Evolutionary conservation across 495 filamentous ascomycete genomes (phyloP), one percentile per base, ranked within the genome.

Genomic region (Haplographium delicatum): DNA sequence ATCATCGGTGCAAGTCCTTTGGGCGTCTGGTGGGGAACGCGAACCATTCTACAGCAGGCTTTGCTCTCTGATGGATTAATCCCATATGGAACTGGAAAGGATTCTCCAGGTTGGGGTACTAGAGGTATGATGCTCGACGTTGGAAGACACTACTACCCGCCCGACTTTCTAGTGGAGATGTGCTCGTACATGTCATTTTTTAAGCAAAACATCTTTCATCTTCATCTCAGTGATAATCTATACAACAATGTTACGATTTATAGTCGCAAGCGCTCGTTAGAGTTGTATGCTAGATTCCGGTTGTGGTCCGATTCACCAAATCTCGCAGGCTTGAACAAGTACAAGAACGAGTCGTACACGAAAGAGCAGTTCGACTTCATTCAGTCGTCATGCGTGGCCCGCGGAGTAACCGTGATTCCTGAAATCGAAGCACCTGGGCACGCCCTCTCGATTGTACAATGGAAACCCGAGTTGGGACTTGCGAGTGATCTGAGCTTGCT

Each of bases 401-500:
- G 75, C 20, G 75, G 75, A 15, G 72, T 78, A 1, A 72, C 72
- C 26, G 62, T 78, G 20, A 67, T 79, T 13, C 73, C 75, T 0
- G 75, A 79, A 56, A 74, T 79, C 22, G 75, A 79, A 50, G 69
- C 73, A 6, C 75, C 75, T 0, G 73, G 72, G 1, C 75, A 79
- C 47, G 67, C 72, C 0, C 58, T 79, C 2, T 68, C 69, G 23
- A 73, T 77, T 16, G 65, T 68, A 2, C 71, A 77, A 46, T 79
- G 75, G 75, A 75, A 71, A 44, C 72, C 74, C 0, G 67, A 74
- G 45, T 54, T 79, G 2, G 75, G 63, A n/a, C 65, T 77, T 13
- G 38, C 34, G 9, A 55, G 44, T 9, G 65, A 75, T 45, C 53
- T 75, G 27, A 72, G 67, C 25, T 57, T 75, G 56, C 61, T 79